phyloP scores from a whole-genome alignment of 1,139 yeast genomes.

The Arxiozyma heterogenica region DNA sequence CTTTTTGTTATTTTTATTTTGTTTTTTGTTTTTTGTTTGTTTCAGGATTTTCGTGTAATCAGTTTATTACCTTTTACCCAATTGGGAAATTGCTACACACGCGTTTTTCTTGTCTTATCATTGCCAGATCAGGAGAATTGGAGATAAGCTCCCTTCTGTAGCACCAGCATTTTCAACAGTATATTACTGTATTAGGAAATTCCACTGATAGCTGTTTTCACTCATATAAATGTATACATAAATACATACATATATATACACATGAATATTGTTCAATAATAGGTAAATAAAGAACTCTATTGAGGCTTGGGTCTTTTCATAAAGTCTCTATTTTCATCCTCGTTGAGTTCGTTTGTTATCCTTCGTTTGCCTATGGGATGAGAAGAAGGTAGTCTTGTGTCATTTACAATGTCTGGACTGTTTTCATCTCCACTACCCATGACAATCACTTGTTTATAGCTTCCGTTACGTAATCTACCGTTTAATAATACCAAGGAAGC shows the following conservation, averaged over 20 bases:
- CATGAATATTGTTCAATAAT: too few relatives aligned
- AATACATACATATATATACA: too few relatives aligned
- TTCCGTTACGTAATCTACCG: slow-evolving; percentile 61
- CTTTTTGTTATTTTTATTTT: too few relatives aligned
- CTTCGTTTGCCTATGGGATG: slow-evolving; percentile 8
- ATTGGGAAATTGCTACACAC: not conserved
- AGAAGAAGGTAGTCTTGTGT: slow-evolving; percentile 1
- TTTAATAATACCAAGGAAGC: slow-evolving; percentile 57
- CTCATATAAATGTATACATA: not conserved
- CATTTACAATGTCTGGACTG: slow-evolving; percentile 14
- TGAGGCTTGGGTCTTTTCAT: slow-evolving; percentile 6
- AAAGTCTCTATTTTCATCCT: not conserved
- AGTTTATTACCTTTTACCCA: not conserved
- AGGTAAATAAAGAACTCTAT: not conserved
- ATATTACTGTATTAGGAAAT: not conserved
- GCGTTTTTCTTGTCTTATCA: not conserved
- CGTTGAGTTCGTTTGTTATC: slow-evolving; percentile 10
- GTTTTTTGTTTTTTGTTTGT: too few relatives aligned
- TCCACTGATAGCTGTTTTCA: not conserved
- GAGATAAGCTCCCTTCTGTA: not conserved
- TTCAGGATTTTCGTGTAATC: not conserved
- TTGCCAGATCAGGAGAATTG: not conserved
- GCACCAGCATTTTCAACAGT: not conserved
- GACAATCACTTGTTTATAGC: slow-evolving; percentile 59
- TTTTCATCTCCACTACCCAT: slow-evolving; percentile 33